Evolutionary conservation across 495 filamentous ascomycete species (phyloP).

Genomic region (Peziza echinospora): DNA sequence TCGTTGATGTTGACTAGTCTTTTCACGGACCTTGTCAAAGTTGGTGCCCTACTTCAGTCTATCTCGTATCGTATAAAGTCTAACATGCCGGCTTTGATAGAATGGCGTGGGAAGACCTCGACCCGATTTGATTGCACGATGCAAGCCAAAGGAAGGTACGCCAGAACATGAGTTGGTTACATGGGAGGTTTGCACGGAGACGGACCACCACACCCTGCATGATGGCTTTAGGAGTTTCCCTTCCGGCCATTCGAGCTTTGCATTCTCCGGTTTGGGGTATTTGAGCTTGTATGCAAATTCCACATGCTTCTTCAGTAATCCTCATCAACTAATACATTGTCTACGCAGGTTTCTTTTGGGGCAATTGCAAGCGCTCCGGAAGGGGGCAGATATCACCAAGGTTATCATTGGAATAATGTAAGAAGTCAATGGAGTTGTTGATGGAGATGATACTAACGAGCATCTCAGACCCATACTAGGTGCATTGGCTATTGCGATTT

Average conservation of each 20-base stretch:
- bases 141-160: slow-evolving; percentile 46
- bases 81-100: neutral
- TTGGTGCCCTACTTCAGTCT: neutral
- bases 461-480: neutral
- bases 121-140: slow-evolving; percentile 77
- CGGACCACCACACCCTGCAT: slow-evolving; percentile 52
- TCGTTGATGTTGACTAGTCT: slow-evolving; percentile 56
- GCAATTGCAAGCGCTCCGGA: slow-evolving; percentile 7
- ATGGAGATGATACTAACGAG: neutral
- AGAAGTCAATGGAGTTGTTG: neutral
- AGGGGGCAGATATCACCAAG: slow-evolving; percentile 35
- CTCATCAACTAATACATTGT: slow-evolving; percentile 56
- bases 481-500: neutral
- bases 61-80: no score
- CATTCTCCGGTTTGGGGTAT: slow-evolving; percentile 72
- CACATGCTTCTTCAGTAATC: slow-evolving; percentile 10
- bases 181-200: slow-evolving; percentile 61
- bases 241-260: slow-evolving; percentile 67
- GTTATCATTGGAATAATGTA: slow-evolving; percentile 36
- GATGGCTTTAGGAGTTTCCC: slow-evolving; percentile 92
- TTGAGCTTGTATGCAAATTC: slow-evolving; percentile 47
- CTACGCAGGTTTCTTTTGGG: slow-evolving; percentile 27
- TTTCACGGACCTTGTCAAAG: slow-evolving; percentile 73
- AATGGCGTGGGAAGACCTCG: slow-evolving; percentile 77
- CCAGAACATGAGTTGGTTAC: slow-evolving; percentile 44